Base-by-base conservation (phyloP, 2,329 filamentous ascomycete species). In the Neopestalotiopsis clavispora region DNA sequence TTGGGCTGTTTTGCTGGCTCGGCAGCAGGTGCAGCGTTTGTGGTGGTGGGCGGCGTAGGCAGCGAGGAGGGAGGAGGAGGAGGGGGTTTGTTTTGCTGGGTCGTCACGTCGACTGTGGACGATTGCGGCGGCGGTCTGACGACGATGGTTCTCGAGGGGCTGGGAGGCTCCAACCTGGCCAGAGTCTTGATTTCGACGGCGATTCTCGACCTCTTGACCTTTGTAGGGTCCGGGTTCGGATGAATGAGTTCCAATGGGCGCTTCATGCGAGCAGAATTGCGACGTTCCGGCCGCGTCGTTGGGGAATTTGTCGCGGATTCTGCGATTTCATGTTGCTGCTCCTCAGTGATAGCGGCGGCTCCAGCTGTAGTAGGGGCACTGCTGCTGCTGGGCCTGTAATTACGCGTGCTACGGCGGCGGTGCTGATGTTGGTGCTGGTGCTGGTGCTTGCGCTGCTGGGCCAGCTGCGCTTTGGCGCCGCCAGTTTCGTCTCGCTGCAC, bases 151-250 rank as follows among this genome's bases (percentile, higher is more conserved):
- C 73, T 78, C 30, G 72, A 72, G 63, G 74, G 69, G 69, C 70
- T 73, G 63, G 72, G 68, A 65, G 73, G 69, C 56, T 72, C 69
- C 34, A 68, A 49, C 68, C 74, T 69, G 59, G 76, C 73, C 69
- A 78, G 75, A 4, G 81, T 71, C 6, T 84, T 77, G 62, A 89
- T 86, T 73, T 89, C 86, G 72, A 88, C 85, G 30, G 85, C 80
- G 72, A 89, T 85, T 70, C 84, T 81, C 66, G 84, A 78, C 77
- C 81, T 85, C 79, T 89, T 90, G 67, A 80, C 75, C 68, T 82
- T 81, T 60, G 82, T 74, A 63, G 79, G 76, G 71, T 85, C 83
- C 74, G 82, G 79, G 67, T 87, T 84, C 75, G 79, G 79, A 63
- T 84, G 82, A 68, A 80, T 75, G 65, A 78, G 70, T 65, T 87